Evolutionary conservation across 176 grass and related monocot species (phyloP), one percentile per base, ranked within the genome.

Genomic region (Phragmites australis): DNA sequence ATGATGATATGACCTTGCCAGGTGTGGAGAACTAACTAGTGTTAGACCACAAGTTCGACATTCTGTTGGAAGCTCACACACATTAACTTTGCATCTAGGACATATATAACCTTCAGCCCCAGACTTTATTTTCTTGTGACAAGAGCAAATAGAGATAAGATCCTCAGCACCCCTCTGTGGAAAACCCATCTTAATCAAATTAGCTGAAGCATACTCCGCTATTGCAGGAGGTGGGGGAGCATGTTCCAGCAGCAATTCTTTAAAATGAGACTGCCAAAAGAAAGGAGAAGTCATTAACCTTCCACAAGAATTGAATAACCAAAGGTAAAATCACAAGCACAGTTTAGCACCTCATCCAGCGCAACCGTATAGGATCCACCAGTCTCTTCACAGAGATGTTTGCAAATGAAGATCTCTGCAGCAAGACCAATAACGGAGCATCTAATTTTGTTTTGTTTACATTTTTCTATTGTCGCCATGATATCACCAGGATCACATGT

Each of bases 161-260:
- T 93, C 97, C 78, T 99, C 97, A 21, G 93, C 84, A 21, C 97
- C 97, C 90, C 97, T 93, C 80, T 99, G 97, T 21, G 97, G 97
- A 72, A 99, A 99, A 13, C 97, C 97, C 93, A 99, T 99, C 87
- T 93, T 99, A 83, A 96, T 95, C 79, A 99, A 91, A 91, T 91
- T 99, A 65, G 97, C 86, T 64, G 88, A 78, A 51, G 97, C 90
- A 89, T 99, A 99, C 83, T 99, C 96, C 82, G 96, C 96, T 82
- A 99, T 95, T 53, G 97, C 93, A 72, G 97, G 93, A 41, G 90
- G 87, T 65, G 90, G 97, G 12, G 93, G 93, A 76, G 97, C 90
- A 72, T 99, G 97, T 79, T 99, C 97, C 47, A 95, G 84, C 26
- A 99, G 45, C 84, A 99, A 82, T 74, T 96, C 97, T 82, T 93